Evolutionary conservation across 305 asterid species (phyloP).

Genomic region (Stenogyne calaminthoides): DNA sequence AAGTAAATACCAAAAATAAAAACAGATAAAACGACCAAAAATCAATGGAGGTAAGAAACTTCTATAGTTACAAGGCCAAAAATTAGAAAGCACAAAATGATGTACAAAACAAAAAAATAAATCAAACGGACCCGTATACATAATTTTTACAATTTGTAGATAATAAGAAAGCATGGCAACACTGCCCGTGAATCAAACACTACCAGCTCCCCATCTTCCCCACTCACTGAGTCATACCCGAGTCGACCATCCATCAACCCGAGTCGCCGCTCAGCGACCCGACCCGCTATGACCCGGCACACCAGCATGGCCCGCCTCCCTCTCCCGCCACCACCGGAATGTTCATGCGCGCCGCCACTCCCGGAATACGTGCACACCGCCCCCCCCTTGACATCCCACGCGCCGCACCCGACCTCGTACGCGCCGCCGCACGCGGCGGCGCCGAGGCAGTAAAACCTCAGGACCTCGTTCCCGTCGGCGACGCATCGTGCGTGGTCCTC

Average conservation of each 20-base stretch:
- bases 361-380: conserved; percentile 59
- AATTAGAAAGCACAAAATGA: neutral
- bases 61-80: neutral
- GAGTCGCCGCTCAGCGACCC: conserved; percentile 50
- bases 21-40: neutral
- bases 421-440: conserved; percentile 50
- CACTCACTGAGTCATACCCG: conserved; percentile 70
- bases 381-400: conserved; percentile 62
- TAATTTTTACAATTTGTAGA: conserved; percentile 62
- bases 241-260: conserved; percentile 43
- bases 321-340: conserved; percentile 61
- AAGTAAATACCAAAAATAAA: too few species aligned
- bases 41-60: neutral
- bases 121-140: neutral
- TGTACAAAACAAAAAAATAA: neutral
- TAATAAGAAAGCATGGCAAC: conserved; percentile 72
- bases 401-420: conserved; percentile 51
- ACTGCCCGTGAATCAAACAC: conserved; percentile 82
- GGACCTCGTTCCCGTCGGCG: conserved; percentile 86
- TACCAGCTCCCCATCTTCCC: conserved; percentile 61
- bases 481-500: conserved; percentile 72
- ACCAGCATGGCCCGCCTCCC: conserved; percentile 82
- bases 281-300: conserved; percentile 80
- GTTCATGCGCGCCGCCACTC: conserved; percentile 72
- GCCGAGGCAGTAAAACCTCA: conserved; percentile 78